Conservation (phyloP, 192 early-diverging fungal genomes). For the Backusella tarrabulga region DNA sequence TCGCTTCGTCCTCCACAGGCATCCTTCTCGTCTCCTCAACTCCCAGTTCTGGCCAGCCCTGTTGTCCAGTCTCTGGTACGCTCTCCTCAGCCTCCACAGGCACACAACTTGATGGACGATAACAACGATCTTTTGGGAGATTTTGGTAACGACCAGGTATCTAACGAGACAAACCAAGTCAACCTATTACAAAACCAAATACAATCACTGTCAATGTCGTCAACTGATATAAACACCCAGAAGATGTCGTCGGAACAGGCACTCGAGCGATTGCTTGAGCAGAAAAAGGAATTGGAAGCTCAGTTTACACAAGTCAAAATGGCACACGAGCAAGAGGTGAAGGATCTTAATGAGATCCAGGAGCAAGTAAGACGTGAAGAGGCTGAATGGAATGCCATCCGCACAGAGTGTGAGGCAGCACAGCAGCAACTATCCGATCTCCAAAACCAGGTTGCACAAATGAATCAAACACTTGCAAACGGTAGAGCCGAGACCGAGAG, state of each 20-base stretch:
- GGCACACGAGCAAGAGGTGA: constrained; percentile 59
- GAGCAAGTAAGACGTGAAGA: constrained; percentile 42
- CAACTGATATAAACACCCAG: constrained; percentile 55
- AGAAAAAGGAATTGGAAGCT: constrained; percentile 63
- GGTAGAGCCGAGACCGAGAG: constrained; percentile 49
- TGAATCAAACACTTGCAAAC: constrained; percentile 40
- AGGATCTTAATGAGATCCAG: constrained; percentile 55
- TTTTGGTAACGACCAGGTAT: constrained; percentile 50
- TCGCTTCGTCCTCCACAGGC: constrained; percentile 58
- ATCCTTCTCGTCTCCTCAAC: constrained; percentile 15
- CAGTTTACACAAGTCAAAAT: constrained; percentile 56
- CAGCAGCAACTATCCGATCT: constrained; percentile 44
- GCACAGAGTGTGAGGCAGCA: constrained; percentile 50
- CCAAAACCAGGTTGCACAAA: constrained; percentile 49
- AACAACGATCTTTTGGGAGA: constrained; percentile 36
- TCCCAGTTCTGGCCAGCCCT: not conserved
- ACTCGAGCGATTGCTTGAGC: constrained; percentile 50
- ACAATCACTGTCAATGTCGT: constrained; percentile 45
- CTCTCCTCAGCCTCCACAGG: not conserved
- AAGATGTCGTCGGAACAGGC: constrained; percentile 55
- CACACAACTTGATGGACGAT: not conserved
- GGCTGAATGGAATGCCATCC: constrained; percentile 41
- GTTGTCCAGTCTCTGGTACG: not conserved
- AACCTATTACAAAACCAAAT: constrained; percentile 59
- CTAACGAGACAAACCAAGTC: constrained; percentile 61